phyloP scores from a whole-genome alignment of 129 eudicot species.

The Lactuca saligna region DNA sequence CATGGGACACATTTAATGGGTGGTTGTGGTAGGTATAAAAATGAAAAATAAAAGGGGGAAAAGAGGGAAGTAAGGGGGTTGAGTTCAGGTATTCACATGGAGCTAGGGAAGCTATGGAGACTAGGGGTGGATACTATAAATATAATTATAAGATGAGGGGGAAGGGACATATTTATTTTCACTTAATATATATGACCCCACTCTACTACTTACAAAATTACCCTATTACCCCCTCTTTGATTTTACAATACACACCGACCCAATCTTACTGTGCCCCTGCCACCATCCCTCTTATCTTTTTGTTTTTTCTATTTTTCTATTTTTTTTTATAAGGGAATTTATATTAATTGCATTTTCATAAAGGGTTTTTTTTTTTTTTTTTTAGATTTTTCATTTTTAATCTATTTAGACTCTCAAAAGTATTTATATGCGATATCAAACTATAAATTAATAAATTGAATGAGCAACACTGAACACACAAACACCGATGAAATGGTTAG shows the following conservation, averaged over 20 bases:
- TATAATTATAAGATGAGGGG: slow-evolving; percentile 17
- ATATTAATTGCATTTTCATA: background rate
- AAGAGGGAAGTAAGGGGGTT: background rate
- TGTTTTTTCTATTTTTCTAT: slow-evolving; percentile 17
- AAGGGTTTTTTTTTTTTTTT: background rate
- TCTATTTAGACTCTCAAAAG: no score
- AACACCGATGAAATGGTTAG: no score
- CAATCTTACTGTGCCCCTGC: slow-evolving; percentile 41
- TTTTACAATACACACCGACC: slow-evolving; percentile 42
- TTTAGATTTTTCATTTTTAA: no score
- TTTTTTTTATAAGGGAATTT: background rate
- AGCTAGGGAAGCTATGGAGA: slow-evolving; percentile 16
- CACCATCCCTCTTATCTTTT: slow-evolving; percentile 37
- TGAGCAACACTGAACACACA: no score
- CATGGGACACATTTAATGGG: slow-evolving; percentile 28
- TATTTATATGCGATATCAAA: no score
- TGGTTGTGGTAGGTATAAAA: slow-evolving; percentile 44
- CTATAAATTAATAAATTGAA: no score
- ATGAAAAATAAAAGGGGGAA: background rate
- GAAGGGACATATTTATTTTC: slow-evolving; percentile 39
- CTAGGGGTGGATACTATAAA: slow-evolving; percentile 31
- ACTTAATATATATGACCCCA: slow-evolving; percentile 29
- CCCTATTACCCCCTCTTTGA: slow-evolving; percentile 31
- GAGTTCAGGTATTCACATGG: slow-evolving; percentile 43
- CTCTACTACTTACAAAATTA: slow-evolving; percentile 23